Evolutionary conservation across 306 rosid genomes (phyloP).

Genomic region (Macrotyloma uniflorum): DNA sequence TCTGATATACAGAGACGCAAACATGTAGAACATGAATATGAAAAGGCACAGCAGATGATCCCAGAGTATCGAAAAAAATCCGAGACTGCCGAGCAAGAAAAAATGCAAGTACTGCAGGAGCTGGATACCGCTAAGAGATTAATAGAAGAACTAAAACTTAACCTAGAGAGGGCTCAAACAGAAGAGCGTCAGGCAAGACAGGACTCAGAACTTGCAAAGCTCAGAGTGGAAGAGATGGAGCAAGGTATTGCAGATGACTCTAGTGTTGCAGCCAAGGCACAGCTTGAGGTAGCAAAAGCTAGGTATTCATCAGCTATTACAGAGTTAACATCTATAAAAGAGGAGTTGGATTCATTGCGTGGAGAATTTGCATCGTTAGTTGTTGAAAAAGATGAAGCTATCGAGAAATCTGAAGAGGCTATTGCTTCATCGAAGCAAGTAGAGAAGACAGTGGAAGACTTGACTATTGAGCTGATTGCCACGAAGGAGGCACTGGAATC

Average conservation of each 20-base stretch:
- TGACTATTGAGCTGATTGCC: slow-evolving; percentile 85
- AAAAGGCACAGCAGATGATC: slow-evolving; percentile 68
- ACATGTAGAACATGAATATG: slow-evolving; percentile 84
- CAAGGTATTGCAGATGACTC: slow-evolving; percentile 95
- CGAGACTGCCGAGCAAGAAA: slow-evolving; percentile 60
- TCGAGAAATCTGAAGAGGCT: slow-evolving; percentile 68
- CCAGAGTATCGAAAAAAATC: slow-evolving; percentile 67
- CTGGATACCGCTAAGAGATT: slow-evolving; percentile 84
- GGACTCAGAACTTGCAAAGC: slow-evolving; percentile 93
- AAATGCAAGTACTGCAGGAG: slow-evolving; percentile 69
- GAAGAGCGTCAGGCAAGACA: slow-evolving; percentile 94
- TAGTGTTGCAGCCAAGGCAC: slow-evolving; percentile 94
- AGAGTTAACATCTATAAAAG: slow-evolving; percentile 68
- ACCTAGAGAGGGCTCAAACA: slow-evolving; percentile 89
- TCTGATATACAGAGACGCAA: slow-evolving; percentile 71
- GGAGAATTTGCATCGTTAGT: slow-evolving; percentile 78
- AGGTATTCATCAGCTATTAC: slow-evolving; percentile 74
- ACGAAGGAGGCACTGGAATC: slow-evolving; percentile 79
- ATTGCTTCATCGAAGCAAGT: slow-evolving; percentile 77
- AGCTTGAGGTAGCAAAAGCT: slow-evolving; percentile 95
- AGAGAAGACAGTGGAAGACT: slow-evolving; percentile 89
- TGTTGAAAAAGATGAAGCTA: slow-evolving; percentile 66
- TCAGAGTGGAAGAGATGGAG: slow-evolving; percentile 98
- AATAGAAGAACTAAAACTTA: slow-evolving; percentile 88
- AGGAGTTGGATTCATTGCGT: slow-evolving; percentile 67